These are phyloP conservation scores for Jacaranda copaia DNA, from an alignment of 257 asterid genomes.

Conservation along the genomic window DNA sequence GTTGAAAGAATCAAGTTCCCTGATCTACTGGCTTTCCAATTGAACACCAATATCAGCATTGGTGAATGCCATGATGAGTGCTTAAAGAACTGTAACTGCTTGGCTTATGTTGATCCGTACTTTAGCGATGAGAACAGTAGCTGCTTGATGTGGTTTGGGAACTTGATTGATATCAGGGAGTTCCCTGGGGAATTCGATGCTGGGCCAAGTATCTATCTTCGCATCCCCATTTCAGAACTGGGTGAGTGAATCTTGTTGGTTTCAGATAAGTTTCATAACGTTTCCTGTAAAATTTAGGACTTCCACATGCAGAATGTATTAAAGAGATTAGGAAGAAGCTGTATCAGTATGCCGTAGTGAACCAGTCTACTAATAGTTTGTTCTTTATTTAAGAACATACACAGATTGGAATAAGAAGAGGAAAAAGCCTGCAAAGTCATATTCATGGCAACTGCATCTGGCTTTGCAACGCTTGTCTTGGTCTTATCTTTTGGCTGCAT, in stretches of 20 bases:
- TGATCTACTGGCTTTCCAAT: constrained; percentile 1
- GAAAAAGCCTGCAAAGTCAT: constrained; percentile 24
- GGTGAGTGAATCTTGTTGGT: not conserved
- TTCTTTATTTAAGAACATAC: not conserved
- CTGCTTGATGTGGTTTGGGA: constrained; percentile 38
- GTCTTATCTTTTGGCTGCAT: too few species aligned
- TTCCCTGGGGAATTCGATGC: not conserved
- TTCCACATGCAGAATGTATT: not conserved
- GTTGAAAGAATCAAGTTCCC: constrained; percentile 28
- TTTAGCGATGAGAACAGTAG: not conserved
- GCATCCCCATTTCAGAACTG: constrained; percentile 20
- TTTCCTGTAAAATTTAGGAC: not conserved
- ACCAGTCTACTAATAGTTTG: not conserved
- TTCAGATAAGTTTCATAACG: not conserved
- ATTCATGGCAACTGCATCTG: not conserved
- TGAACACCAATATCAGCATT: not conserved
- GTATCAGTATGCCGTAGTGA: not conserved
- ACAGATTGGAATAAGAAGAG: constrained; percentile 25
- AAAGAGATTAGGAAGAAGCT: not conserved
- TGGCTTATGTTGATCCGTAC: constrained; percentile 31
- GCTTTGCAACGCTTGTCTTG: not conserved
- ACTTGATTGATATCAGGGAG: constrained; percentile 26
- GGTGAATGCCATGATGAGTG: constrained; percentile 29
- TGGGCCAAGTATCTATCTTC: constrained; percentile 21
- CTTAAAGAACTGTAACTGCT: constrained; percentile 34